Percentiles rank a stretch among this genome's conserved stretches.
These are phyloP conservation scores for Aspergillus eucalypticola DNA, from an alignment of 2,329 filamentous ascomycete species.

Conservation along the genomic window DNA sequence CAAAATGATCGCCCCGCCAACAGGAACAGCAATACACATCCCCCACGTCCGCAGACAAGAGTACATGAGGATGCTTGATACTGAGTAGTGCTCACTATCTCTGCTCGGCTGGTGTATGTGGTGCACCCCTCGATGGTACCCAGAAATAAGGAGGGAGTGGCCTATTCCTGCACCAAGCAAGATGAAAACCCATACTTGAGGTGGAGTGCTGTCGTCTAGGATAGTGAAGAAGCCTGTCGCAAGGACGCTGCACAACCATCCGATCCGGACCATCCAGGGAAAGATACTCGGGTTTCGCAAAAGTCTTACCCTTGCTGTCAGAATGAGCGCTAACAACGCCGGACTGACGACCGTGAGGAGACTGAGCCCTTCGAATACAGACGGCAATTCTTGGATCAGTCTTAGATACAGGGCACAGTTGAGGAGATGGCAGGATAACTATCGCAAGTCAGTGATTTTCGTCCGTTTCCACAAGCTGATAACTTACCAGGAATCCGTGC, in stretches of 20 bases:
- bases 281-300: conserved; percentile 18
- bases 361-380: conserved; percentile 40
- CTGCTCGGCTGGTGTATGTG: conserved; percentile 27
- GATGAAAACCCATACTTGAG: conserved; percentile 38
- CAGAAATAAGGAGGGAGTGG: conserved; percentile 44
- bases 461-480: neutral
- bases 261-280: conserved; percentile 46
- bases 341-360: conserved; percentile 40
- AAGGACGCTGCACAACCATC: conserved; percentile 43
- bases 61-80: conserved; percentile 39
- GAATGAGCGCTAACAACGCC: conserved; percentile 21
- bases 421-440: conserved; percentile 48
- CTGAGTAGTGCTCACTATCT: conserved; percentile 1
- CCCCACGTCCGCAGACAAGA: conserved; percentile 44
- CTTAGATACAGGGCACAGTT: conserved; percentile 47
- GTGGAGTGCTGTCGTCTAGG: conserved; percentile 35
- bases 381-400: conserved; percentile 35
- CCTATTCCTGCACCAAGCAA: conserved; percentile 45
- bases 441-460: neutral
- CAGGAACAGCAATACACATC: conserved; percentile 48
- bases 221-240: conserved; percentile 42
- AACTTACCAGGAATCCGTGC: conserved; percentile 47
- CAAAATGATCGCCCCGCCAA: conserved; percentile 44
- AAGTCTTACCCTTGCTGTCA: conserved; percentile 21
- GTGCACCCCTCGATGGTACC: conserved; percentile 41